Percentiles rank a stretch among this genome's conserved stretches.
Evolutionary conservation across 176 grass and related monocot genomes (phyloP).

Genomic region (Zea luxurians): DNA sequence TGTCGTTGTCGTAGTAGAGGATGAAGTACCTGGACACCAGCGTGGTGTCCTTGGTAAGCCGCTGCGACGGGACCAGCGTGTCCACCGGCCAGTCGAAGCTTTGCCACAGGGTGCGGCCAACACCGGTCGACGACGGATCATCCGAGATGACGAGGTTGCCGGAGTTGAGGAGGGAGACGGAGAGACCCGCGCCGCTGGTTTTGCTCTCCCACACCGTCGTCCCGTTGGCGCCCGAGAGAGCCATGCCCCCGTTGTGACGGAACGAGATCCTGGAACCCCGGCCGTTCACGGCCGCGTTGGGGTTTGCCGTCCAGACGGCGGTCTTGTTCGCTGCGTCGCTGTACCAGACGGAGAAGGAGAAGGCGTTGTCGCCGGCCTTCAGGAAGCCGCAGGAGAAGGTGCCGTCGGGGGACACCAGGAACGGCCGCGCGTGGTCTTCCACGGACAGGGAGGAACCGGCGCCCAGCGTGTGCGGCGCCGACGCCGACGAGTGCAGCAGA

Average conservation of each 20-base stretch:
- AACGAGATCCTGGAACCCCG: constrained; percentile 43
- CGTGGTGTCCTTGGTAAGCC: constrained; percentile 28
- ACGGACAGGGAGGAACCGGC: constrained; percentile 28
- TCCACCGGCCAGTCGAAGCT: constrained; percentile 50
- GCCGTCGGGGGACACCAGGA: constrained; percentile 41
- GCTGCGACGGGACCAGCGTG: constrained; percentile 46
- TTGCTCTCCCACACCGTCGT: constrained; percentile 53
- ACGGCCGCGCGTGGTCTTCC: constrained; percentile 34
- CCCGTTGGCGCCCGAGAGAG: constrained; percentile 50
- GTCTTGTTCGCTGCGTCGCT: constrained; percentile 33
- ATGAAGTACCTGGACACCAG: constrained; percentile 43
- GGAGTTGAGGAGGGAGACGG: constrained; percentile 44
- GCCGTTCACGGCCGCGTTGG: constrained; percentile 48
- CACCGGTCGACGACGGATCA: background rate
- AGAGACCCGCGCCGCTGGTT: background rate
- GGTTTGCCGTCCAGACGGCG: constrained; percentile 61
- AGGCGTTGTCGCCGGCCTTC: constrained; percentile 45
- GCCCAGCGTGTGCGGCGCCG: constrained; percentile 22
- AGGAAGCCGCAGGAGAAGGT: constrained; percentile 48
- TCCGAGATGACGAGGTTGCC: constrained; percentile 54
- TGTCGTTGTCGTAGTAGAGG: constrained; percentile 60
- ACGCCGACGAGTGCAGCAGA: background rate
- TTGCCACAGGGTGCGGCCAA: constrained; percentile 31
- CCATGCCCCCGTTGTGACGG: constrained; percentile 47
- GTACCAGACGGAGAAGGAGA: constrained; percentile 67